phyloP scores from a whole-genome alignment of 495 filamentous ascomycete species.

The Xylaria acuta region DNA sequence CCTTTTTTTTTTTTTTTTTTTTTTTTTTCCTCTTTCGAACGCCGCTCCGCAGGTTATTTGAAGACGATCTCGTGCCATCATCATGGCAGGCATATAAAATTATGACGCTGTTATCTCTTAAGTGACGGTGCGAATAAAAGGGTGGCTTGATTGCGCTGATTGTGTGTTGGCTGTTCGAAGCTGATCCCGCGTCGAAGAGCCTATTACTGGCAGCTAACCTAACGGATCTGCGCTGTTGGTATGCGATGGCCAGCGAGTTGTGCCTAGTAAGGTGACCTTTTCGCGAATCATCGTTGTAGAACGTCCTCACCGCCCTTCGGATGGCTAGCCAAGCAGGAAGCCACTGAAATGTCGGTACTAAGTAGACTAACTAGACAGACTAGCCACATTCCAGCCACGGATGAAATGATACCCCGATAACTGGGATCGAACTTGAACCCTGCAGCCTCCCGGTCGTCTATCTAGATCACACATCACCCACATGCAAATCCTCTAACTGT shows the following conservation, averaged over 20 bases:
- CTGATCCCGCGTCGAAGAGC: not conserved
- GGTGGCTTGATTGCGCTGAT: not conserved
- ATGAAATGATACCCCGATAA: slow-evolving; percentile 19
- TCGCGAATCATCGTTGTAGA: not conserved
- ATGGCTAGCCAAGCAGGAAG: slow-evolving; percentile 3
- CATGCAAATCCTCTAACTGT: not conserved
- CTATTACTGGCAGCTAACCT: not conserved
- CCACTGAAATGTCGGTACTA: not conserved
- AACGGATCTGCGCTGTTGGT: not conserved
- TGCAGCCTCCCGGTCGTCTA: not conserved
- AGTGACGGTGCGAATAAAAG: not conserved
- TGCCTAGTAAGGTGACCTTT: not conserved
- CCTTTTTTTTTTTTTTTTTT: no score
- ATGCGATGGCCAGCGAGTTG: not conserved
- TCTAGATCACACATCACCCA: slow-evolving; percentile 8
- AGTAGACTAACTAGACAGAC: no score
- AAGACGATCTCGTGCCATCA: not conserved
- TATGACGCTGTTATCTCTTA: not conserved
- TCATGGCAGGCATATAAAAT: not conserved
- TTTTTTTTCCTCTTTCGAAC: not conserved
- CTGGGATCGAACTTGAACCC: not conserved
- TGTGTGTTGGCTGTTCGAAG: no score
- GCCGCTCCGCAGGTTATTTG: not conserved
- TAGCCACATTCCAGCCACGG: slow-evolving; percentile 22
- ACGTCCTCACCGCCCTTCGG: slow-evolving; percentile 7